phyloP scores from a whole-genome alignment of 208 protist genomes.

The Acanthamoeba royreba region DNA sequence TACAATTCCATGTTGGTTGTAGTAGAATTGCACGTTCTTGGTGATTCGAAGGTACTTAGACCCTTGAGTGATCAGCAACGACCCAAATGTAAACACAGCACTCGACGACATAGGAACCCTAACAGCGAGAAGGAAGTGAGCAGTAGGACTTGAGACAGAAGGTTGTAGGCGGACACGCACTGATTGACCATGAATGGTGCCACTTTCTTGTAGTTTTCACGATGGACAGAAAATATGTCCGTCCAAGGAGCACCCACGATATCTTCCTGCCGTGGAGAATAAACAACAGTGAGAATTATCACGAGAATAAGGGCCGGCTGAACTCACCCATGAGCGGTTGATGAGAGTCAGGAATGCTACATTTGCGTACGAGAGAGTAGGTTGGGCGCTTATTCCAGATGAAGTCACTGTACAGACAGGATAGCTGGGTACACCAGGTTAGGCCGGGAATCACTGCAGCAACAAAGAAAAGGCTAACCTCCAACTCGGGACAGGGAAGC shows the following conservation, averaged over 20 bases:
- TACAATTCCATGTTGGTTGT: not conserved
- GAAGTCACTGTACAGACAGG: not conserved
- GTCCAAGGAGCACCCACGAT: not conserved
- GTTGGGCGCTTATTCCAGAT: not conserved
- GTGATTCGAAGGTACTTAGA: not conserved
- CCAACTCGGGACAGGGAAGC: not conserved
- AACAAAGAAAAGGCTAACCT: not conserved
- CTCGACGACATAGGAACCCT: not conserved
- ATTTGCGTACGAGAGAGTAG: not conserved
- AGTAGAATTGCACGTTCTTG: not conserved
- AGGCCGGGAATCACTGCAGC: not conserved
- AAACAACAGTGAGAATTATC: not conserved
- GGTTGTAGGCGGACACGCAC: no score
- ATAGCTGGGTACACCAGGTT: not conserved
- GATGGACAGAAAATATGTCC: not conserved
- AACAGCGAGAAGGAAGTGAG: not conserved
- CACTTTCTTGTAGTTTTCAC: not conserved
- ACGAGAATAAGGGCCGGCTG: not conserved
- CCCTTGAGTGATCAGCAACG: not conserved
- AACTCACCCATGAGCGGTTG: not conserved
- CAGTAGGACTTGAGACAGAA: no score
- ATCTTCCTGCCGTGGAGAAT: not conserved
- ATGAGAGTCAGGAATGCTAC: not conserved
- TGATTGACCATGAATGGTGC: not conserved
- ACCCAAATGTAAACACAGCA: not conserved